Evolutionary conservation across 2,329 filamentous ascomycete genomes (phyloP).

Genomic region (Cladophialophora exuberans): DNA sequence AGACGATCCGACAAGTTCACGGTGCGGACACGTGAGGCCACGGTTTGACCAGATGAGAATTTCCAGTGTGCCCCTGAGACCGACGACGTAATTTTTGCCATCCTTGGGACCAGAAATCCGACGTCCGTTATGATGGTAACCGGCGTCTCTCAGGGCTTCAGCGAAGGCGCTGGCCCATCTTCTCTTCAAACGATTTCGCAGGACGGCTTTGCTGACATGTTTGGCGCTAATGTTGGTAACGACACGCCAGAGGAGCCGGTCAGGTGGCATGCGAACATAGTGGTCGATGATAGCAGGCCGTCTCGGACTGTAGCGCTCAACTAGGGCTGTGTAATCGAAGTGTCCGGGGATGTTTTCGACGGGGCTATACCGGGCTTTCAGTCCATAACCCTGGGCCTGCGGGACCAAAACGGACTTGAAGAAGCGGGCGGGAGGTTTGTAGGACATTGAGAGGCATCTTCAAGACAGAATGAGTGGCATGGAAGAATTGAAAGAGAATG

Average conservation of each 20-base stretch:
- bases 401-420: conserved; percentile 13
- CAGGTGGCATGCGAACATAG: conserved; percentile 43
- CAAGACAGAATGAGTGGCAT: neutral
- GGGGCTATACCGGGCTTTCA: conserved; percentile 10
- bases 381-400: conserved; percentile 11
- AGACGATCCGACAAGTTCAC: conserved; percentile 18
- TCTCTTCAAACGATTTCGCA: conserved; percentile 51
- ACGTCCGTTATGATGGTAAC: conserved; percentile 39
- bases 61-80: conserved; percentile 43
- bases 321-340: conserved; percentile 18
- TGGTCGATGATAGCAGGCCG: conserved; percentile 36
- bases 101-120: conserved; percentile 19
- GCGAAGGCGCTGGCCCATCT: conserved; percentile 50
- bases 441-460: conserved; percentile 4
- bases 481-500: neutral
- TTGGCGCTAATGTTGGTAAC: conserved; percentile 37
- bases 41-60: conserved; percentile 30
- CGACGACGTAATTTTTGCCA: conserved; percentile 8
- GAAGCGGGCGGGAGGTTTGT: conserved; percentile 1
- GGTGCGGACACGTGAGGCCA: conserved; percentile 10
- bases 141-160: conserved; percentile 49
- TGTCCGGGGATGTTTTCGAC: conserved; percentile 32
- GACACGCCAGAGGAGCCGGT: conserved; percentile 55
- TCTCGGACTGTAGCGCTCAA: conserved; percentile 44
- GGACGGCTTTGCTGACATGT: conserved; percentile 43